Conservation (phyloP, 257 asterid genomes). For the Schizonepeta tenuifolia region DNA sequence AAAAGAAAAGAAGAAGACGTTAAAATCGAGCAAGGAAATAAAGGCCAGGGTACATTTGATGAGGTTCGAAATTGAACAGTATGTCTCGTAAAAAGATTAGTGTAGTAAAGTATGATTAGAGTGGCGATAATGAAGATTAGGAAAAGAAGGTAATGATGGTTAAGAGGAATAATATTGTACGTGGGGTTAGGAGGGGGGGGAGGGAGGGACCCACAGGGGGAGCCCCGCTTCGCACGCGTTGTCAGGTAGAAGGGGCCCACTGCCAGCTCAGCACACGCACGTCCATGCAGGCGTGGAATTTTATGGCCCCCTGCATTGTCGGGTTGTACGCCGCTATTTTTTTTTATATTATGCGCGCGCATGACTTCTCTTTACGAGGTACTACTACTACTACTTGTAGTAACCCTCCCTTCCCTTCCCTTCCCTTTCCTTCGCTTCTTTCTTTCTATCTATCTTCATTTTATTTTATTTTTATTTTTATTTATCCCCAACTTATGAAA, state of each 20-base stretch:
- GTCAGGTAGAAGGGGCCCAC: slow-evolving; percentile 55
- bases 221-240: slow-evolving; percentile 58
- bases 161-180: slow-evolving; percentile 21
- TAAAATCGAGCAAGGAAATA: not conserved
- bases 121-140: slow-evolving; percentile 40
- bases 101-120: slow-evolving; percentile 32
- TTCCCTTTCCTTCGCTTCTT: not conserved
- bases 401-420: too few relatives aligned
- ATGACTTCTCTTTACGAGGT: slow-evolving; percentile 34
- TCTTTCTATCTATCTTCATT: not conserved
- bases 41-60: too few relatives aligned
- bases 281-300: slow-evolving; percentile 71
- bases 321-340: slow-evolving; percentile 44
- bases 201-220: slow-evolving; percentile 32
- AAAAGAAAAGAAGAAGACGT: not conserved
- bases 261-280: slow-evolving; percentile 35
- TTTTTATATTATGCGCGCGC: slow-evolving; percentile 30
- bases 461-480: too few relatives aligned
- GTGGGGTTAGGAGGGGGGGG: slow-evolving; percentile 2
- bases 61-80: too few relatives aligned
- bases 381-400: too few relatives aligned
- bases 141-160: slow-evolving; percentile 39
- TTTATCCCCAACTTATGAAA: too few relatives aligned
- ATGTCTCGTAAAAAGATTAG: not conserved
- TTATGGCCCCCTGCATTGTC: slow-evolving; percentile 46